phyloP scores from a whole-genome alignment of 208 protist genomes.

The Novymonas esmeraldas region DNA sequence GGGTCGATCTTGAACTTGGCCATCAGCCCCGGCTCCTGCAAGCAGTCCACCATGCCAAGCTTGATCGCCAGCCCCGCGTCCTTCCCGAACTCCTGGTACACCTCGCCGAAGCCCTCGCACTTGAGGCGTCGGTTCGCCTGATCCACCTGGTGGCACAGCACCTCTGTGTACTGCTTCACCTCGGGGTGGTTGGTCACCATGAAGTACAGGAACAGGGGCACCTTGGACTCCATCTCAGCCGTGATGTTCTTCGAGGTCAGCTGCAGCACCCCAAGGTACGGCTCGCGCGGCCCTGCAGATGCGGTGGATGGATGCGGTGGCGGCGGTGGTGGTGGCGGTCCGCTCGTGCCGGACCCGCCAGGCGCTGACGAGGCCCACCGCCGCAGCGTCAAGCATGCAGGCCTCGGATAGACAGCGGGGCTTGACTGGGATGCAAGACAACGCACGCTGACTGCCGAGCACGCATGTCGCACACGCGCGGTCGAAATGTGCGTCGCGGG shows the following conservation, averaged over 20 bases:
- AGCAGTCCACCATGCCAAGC: constrained; percentile 79
- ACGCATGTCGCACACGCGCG: not conserved
- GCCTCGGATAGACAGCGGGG: not conserved
- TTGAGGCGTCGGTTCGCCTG: constrained; percentile 62
- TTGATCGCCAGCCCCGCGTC: constrained; percentile 85
- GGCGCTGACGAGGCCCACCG: constrained; percentile 5
- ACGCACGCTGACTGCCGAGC: not conserved
- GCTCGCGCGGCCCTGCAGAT: not conserved
- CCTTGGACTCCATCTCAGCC: constrained; percentile 69
- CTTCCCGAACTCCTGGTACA: constrained; percentile 78
- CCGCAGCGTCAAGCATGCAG: not conserved
- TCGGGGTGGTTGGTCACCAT: constrained; percentile 77
- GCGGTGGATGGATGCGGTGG: not conserved
- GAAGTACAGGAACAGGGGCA: constrained; percentile 87
- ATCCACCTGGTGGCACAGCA: constrained; percentile 71
- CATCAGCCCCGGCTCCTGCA: constrained; percentile 62
- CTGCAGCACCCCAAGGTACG: constrained; percentile 60
- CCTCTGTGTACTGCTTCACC: constrained; percentile 65
- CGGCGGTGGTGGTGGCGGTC: not conserved
- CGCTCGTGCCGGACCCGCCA: not conserved
- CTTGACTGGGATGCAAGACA: not conserved
- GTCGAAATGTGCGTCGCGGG: not conserved
- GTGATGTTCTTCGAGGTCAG: constrained; percentile 74
- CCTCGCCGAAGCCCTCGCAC: constrained; percentile 46
- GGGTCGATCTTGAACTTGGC: constrained; percentile 74